Base-by-base conservation (phyloP, 768 basidiomycete genomes). In the Trametes cinnabarina region DNA sequence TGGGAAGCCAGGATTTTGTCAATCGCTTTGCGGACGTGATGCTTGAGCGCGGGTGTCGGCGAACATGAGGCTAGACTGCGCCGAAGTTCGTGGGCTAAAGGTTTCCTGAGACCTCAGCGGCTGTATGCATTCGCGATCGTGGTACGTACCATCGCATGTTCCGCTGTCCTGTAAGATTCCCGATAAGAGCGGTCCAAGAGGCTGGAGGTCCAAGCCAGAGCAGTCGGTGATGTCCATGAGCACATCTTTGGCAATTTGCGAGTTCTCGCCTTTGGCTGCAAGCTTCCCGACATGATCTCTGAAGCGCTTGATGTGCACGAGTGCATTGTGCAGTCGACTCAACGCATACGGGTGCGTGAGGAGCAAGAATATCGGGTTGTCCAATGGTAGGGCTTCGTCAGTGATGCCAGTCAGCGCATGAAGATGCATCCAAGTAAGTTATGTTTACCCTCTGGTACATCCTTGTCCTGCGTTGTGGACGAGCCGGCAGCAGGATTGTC, bases 291-390 rank as follows among this genome's bases (percentile, higher is more conserved):
- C 66, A 63, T 79, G 80, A 42, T 72, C 74, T 41, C 82, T 80
- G 65, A 88, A 85, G 54, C 74, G 76, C 55, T 79, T 83, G 49
- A 92, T 78, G 58, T 90, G 83, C 15, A 62, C 71, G 25, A 89
- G 63, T 17, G 82, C 79, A 7, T 71, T 67, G 20, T 75, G 66
- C 23, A 92, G 68, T 61, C 79, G 82, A 28, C 72, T 69, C n/a
- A 88, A 65, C 8, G 80, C 74, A 54, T 79, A 80, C 3, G 88
- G 88, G 65, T 90, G 89, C 7, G 74, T 70, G 17, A 91, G 74
- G 65, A 83, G 80, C 9, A 91, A 73, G 14, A 92, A 71, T 70
- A 20, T 84, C 69, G 22, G 73, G 61, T 74, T 66, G 43, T 66
- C 63, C 3, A 67, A 52, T 59, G 62, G 48, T 15, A 63, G 37